A percentile compares a stretch with the other conserved stretches of the same genome.
Evolutionary conservation across 2,329 filamentous ascomycete genomes (phyloP).

Genomic region (Trichoderma koningii): DNA sequence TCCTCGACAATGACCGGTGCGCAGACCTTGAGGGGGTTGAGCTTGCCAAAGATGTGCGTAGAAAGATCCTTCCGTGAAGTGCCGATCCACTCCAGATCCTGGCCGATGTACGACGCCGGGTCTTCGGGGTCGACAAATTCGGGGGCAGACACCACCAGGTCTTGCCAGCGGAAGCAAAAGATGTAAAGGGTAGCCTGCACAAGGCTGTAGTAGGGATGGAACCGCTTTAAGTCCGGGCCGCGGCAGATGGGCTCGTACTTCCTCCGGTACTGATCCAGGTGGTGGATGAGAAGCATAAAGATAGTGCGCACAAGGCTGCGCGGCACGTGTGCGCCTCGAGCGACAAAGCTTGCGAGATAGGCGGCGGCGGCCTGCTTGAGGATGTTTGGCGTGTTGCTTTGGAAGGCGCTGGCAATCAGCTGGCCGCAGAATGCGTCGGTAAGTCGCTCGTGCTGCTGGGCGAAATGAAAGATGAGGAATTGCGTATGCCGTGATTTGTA

Average conservation of each 20-base stretch:
- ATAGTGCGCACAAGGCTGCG: conserved; percentile 76
- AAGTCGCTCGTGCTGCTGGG: conserved; percentile 75
- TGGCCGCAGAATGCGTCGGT: conserved; percentile 81
- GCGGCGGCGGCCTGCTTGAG: conserved; percentile 83
- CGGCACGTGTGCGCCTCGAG: conserved; percentile 81
- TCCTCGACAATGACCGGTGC: conserved; percentile 86
- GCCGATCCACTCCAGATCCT: conserved; percentile 77
- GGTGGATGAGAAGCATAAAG: conserved; percentile 74
- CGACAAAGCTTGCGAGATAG: conserved; percentile 93
- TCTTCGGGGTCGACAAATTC: conserved; percentile 65
- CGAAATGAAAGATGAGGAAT: conserved; percentile 94
- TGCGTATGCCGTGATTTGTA: conserved; percentile 92
- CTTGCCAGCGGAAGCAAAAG: conserved; percentile 97
- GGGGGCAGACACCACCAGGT: conserved; percentile 68
- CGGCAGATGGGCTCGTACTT: conserved; percentile 73
- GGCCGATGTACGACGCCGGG: conserved; percentile 60
- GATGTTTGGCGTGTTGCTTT: conserved; percentile 69
- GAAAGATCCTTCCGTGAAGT: conserved; percentile 73
- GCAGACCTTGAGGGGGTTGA: conserved; percentile 95
- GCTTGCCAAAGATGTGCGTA: conserved; percentile 78
- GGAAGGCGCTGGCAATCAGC: conserved; percentile 54
- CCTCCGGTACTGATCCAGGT: conserved; percentile 74
- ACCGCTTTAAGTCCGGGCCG: conserved; percentile 82
- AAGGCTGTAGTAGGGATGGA: conserved; percentile 81
- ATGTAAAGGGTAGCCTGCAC: conserved; percentile 92